Percentiles rank a stretch among this genome's conserved stretches.
Conservation (phyloP, 164 flowering plant genomes). For the Magnolia officinalis region DNA sequence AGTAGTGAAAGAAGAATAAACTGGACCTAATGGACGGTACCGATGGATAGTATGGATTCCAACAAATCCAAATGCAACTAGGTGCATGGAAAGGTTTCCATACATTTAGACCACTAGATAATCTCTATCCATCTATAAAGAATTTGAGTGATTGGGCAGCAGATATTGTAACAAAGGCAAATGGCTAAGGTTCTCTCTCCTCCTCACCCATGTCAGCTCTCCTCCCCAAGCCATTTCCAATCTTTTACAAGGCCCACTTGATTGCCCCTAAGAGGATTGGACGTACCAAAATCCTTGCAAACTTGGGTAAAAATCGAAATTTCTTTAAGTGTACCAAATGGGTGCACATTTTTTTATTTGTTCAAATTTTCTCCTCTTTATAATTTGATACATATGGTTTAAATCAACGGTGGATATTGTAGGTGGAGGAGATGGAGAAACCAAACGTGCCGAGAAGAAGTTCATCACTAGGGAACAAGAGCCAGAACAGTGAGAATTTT, state of each 20-base stretch:
- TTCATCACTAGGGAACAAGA: slow-evolving; percentile 93
- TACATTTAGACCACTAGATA: no score
- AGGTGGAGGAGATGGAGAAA: slow-evolving; percentile 71
- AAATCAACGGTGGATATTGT: slow-evolving; percentile 8
- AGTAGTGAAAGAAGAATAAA: no score
- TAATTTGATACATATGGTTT: neutral
- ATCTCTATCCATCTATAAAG: neutral
- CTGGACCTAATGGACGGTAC: no score
- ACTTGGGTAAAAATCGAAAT: slow-evolving; percentile 34
- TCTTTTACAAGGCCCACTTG: neutral
- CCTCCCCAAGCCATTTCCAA: slow-evolving; percentile 20
- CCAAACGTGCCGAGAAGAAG: slow-evolving; percentile 60
- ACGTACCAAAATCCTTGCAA: slow-evolving; percentile 41
- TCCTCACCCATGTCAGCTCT: slow-evolving; percentile 27
- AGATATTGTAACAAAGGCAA: neutral
- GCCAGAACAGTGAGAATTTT: slow-evolving; percentile 70
- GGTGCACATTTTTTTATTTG: neutral
- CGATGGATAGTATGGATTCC: no score
- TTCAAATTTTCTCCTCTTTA: neutral
- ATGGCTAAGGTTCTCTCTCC: slow-evolving; percentile 36
- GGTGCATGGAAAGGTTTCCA: no score
- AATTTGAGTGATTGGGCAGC: neutral
- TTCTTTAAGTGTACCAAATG: neutral
- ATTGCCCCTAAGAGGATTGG: slow-evolving; percentile 20
- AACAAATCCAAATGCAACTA: no score